These are phyloP conservation scores for Metschnikowia borealis DNA, from an alignment of 805 yeast genomes.

Conservation along the genomic window DNA sequence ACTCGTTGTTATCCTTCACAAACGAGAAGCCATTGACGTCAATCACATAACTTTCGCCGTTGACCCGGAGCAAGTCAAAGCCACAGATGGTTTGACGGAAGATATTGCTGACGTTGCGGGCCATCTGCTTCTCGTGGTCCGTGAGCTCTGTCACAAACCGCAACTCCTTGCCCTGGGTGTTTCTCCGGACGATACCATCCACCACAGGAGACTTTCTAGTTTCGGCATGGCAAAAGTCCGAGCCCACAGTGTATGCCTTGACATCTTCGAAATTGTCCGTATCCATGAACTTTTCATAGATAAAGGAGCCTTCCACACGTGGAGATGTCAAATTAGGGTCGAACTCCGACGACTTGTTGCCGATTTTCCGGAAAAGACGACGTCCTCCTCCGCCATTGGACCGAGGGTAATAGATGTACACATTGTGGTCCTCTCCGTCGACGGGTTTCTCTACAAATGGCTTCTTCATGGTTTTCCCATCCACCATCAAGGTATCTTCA, in stretches of 20 bases:
- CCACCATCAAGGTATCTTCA: slow-evolving; percentile 68
- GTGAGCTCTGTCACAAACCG: slow-evolving; percentile 81
- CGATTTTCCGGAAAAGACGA: slow-evolving; percentile 88
- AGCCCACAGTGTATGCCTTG: slow-evolving; percentile 96
- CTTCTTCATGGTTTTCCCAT: slow-evolving; percentile 68
- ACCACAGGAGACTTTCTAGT: slow-evolving; percentile 98
- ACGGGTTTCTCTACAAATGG: slow-evolving; percentile 99
- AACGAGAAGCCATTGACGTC: slow-evolving; percentile 98
- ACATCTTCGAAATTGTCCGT: slow-evolving; percentile 98
- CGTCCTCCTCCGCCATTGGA: slow-evolving; percentile 98
- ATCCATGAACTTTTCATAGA: slow-evolving; percentile 94
- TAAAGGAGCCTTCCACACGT: slow-evolving; percentile 84
- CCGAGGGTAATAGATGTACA: slow-evolving; percentile 83
- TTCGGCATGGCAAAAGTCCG: slow-evolving; percentile 90
- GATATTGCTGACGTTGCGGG: slow-evolving; percentile 64
- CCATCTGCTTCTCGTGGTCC: slow-evolving; percentile 74
- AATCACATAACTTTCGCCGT: slow-evolving; percentile 85
- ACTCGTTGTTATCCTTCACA: slow-evolving; percentile 84
- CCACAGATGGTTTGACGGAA: slow-evolving; percentile 97
- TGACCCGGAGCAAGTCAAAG: slow-evolving; percentile 85
- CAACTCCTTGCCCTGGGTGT: slow-evolving; percentile 95
- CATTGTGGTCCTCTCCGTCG: slow-evolving; percentile 98
- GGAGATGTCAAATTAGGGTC: slow-evolving; percentile 75
- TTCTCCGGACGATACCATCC: slow-evolving; percentile 97
- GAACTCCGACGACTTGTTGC: slow-evolving; percentile 93